Conservation (phyloP, 345 rosid genomes). For the Camelina laxa region DNA sequence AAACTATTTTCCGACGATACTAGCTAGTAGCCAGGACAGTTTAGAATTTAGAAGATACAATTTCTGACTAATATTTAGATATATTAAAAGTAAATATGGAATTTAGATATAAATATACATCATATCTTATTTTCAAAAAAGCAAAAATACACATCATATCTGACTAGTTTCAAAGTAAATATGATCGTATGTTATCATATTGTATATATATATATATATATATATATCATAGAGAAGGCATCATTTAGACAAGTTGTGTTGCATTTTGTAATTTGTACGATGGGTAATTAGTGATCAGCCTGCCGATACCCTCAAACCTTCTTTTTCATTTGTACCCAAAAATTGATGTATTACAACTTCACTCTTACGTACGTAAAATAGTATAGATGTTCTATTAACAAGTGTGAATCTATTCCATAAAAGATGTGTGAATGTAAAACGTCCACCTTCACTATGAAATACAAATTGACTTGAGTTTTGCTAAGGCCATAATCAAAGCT, state of each 20-base stretch:
- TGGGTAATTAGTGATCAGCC: background rate
- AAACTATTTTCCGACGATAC: background rate
- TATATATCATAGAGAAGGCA: background rate
- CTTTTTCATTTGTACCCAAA: conserved; percentile 20
- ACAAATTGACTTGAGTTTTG: background rate
- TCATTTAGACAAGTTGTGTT: background rate
- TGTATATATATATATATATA: background rate
- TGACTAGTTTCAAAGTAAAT: background rate
- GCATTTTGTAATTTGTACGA: background rate
- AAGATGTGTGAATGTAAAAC: conserved; percentile 32
- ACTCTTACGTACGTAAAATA: conserved; percentile 24
- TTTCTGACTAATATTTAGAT: no score
- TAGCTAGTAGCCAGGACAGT: background rate
- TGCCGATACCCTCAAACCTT: conserved; percentile 12
- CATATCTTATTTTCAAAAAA: no score
- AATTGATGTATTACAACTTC: background rate
- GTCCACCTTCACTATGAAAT: conserved; percentile 12
- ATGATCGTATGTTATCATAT: background rate
- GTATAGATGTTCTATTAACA: conserved; percentile 6
- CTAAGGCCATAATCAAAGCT: conserved; percentile 28
- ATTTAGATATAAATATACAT: no score
- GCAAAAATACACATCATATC: no score
- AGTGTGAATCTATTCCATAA: conserved; percentile 36
- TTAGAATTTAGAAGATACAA: background rate
- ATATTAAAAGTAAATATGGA: no score